Evolutionary conservation across 2,329 filamentous ascomycete species (phyloP).

Genomic region (Thelonectria blattea): DNA sequence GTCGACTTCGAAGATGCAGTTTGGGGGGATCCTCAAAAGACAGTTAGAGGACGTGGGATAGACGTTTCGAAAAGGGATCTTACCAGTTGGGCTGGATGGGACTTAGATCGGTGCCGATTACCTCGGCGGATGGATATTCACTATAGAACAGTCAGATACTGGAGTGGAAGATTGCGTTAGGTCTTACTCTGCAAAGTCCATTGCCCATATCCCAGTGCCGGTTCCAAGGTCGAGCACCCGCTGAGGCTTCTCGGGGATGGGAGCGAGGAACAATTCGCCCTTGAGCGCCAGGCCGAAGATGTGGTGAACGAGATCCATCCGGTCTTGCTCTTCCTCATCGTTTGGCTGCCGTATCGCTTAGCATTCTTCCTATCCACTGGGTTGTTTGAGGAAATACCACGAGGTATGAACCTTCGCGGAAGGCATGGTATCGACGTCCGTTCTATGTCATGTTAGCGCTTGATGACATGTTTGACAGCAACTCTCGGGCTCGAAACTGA

Average conservation of each 20-base stretch:
- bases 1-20: not conserved
- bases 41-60: not conserved
- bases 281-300: not conserved
- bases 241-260: not conserved
- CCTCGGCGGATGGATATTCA: not conserved
- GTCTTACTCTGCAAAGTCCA: not conserved
- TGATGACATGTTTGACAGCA: too few species aligned
- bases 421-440: conserved; percentile 5
- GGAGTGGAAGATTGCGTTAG: not conserved
- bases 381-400: not conserved
- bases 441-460: not conserved
- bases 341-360: not conserved
- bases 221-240: not conserved
- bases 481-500: not conserved
- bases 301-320: not conserved
- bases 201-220: not conserved
- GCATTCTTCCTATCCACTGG: not conserved
- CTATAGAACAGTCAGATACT: not conserved
- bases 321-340: not conserved
- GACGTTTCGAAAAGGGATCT: not conserved
- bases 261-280: not conserved
- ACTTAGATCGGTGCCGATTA: not conserved
- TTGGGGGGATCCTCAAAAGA: not conserved
- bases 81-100: not conserved
- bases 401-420: conserved; percentile 5